Evolutionary conservation across 129 eudicot genomes (phyloP), one percentile per base, ranked within the genome.

Genomic region (Chrysanthemum lavandulifolium): DNA sequence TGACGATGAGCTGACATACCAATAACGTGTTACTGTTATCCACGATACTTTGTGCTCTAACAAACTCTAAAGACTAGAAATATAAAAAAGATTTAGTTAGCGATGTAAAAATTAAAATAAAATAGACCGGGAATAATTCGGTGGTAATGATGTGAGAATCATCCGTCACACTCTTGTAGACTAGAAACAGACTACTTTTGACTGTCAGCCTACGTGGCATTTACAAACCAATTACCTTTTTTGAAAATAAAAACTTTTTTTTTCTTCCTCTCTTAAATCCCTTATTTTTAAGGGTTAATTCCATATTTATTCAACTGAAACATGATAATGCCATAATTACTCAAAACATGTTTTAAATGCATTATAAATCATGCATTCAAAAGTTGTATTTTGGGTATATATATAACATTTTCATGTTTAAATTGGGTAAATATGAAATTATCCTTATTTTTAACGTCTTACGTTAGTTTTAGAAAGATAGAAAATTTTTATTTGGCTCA

Each of bases 61-160:
- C 5, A 10, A 69, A 53, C 33, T 31, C 0, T 11, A 54, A 33
- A 68, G 15, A 14, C 50, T 31, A 47, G 5, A 45, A 33, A 63
- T 14, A 13, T 6, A 53, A 54, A 0, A 0, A 49, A 18, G 14
- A 9, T 43, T 45, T 59, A 43, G 6, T 8, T 0, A 21, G 57
- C 55, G 72, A 23, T n/a, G 19, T 14, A 16, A 52, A 68, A 68
- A 5, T 3, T 3, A 5, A 47, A 72, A 25, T 13, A 14, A 45
- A 36, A 36, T 36, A 36, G n/a, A 0, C 19, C 18, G 9, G 14
- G 58, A 72, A 72, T 56, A 18, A 68, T 23, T 68, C 36, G 75
- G 75, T 53, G 73, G 57, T 33, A 74, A 67, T 67, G 67, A 67
- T 75, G 23, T 15, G 79, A 48, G 51, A 75, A 67, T 76, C 80